phyloP scores from a whole-genome alignment of 1,284 basidiomycete genomes.

The Uromyces viciae-fabae region DNA sequence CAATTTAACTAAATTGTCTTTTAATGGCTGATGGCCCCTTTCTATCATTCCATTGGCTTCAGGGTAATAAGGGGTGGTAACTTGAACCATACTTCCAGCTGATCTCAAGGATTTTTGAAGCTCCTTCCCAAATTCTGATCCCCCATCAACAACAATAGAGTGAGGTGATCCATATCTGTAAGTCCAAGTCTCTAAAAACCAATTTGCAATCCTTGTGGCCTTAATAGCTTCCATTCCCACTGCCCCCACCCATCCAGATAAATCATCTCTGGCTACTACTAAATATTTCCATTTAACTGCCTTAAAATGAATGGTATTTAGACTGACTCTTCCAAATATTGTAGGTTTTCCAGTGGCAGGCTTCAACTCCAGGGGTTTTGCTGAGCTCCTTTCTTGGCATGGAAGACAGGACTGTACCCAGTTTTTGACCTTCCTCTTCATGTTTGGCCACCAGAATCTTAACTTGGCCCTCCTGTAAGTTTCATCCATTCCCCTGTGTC shows the following conservation, averaged over 20 bases:
- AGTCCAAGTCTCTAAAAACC: neutral
- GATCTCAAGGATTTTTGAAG: neutral
- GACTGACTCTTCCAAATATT: neutral
- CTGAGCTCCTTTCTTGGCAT: neutral
- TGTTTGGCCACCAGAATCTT: neutral
- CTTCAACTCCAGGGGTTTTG: neutral
- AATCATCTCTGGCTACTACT: neutral
- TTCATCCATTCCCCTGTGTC: neutral
- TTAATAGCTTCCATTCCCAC: neutral
- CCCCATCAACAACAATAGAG: neutral
- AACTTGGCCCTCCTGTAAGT: neutral
- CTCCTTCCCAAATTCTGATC: neutral
- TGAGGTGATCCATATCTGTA: neutral
- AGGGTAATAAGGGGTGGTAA: neutral
- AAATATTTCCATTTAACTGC: neutral
- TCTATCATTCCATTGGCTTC: slow-evolving; percentile 7
- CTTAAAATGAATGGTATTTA: neutral
- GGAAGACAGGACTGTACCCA: neutral
- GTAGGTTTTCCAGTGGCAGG: neutral
- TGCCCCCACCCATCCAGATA: neutral
- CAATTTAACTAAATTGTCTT: neutral
- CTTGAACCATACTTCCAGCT: neutral
- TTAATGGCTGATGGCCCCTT: neutral
- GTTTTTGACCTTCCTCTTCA: neutral
- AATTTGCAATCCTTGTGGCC: neutral